phyloP scores from a whole-genome alignment of 345 rosid species.

The Crucihimalaya himalaica region DNA sequence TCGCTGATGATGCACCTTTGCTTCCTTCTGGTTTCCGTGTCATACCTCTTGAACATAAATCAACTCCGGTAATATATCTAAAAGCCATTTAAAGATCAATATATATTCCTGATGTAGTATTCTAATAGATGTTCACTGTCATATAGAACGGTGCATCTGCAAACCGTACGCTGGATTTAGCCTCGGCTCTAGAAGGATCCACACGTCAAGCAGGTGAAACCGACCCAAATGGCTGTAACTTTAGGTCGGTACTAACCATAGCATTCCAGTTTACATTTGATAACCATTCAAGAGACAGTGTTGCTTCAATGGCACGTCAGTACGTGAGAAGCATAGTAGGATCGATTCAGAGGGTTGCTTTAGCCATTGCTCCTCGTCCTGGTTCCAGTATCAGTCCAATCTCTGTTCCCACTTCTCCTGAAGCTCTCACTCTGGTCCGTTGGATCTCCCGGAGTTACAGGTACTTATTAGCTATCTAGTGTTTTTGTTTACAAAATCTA shows the following conservation, averaged over 20 bases:
- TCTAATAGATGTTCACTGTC: slow-evolving; percentile 17
- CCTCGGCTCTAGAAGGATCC: slow-evolving; percentile 79
- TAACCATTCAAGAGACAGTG: slow-evolving; percentile 77
- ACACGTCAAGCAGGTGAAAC: slow-evolving; percentile 58
- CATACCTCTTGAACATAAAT: slow-evolving; percentile 83
- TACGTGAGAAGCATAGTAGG: slow-evolving; percentile 85
- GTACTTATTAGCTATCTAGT: slow-evolving; percentile 35
- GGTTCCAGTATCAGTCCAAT: slow-evolving; percentile 51
- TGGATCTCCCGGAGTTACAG: slow-evolving; percentile 91
- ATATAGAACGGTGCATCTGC: slow-evolving; percentile 62
- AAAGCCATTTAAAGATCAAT: not conserved
- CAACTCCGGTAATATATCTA: slow-evolving; percentile 46
- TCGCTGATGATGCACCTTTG: slow-evolving; percentile 96
- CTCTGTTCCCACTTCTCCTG: slow-evolving; percentile 81
- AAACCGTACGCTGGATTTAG: slow-evolving; percentile 84
- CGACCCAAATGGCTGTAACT: slow-evolving; percentile 56
- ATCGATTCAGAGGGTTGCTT: slow-evolving; percentile 96
- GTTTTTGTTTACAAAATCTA: not conserved
- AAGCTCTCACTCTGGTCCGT: slow-evolving; percentile 82
- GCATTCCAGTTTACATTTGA: slow-evolving; percentile 93
- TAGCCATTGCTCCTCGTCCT: slow-evolving; percentile 81
- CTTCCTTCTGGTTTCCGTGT: slow-evolving; percentile 92
- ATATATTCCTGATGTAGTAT: not conserved
- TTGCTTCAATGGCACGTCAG: slow-evolving; percentile 96
- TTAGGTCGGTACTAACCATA: slow-evolving; percentile 85